Percentiles rank a stretch among this genome's conserved stretches.
phyloP scores from a whole-genome alignment of 192 early-diverging fungal species.

The Umbelopsis vinacea region DNA sequence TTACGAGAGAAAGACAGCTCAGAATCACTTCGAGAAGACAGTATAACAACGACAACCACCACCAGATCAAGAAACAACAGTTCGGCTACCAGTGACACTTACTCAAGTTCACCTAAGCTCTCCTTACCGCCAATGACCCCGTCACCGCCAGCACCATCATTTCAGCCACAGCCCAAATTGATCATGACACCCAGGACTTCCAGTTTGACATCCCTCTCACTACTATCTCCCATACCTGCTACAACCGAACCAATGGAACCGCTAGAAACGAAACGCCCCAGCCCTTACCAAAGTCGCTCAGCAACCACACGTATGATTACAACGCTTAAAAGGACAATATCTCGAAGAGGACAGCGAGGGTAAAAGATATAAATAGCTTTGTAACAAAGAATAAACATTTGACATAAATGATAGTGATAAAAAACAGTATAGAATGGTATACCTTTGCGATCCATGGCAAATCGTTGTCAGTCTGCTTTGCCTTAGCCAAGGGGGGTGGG shows the following conservation, averaged over 20 bases:
- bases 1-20: background rate
- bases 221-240: background rate
- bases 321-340: background rate
- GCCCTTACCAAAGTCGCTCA: background rate
- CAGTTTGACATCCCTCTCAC: background rate
- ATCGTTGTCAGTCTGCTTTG: no score
- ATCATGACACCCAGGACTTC: background rate
- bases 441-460: no score
- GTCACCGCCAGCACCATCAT: background rate
- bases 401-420: no score
- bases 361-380: slow-evolving; percentile 5
- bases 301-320: slow-evolving; percentile 14
- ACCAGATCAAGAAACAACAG: slow-evolving; percentile 2
- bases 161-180: background rate
- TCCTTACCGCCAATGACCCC: background rate
- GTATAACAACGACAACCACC: background rate
- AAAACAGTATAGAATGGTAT: no score
- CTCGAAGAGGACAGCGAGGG: background rate
- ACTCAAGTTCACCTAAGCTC: background rate
- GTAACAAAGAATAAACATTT: no score
- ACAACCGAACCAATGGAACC: background rate
- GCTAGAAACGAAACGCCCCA: background rate
- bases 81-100: background rate
- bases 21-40: background rate
- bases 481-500: no score